Conservation (phyloP, 2,329 filamentous ascomycete species). For the Stachybotrys chlorohalonatus region DNA sequence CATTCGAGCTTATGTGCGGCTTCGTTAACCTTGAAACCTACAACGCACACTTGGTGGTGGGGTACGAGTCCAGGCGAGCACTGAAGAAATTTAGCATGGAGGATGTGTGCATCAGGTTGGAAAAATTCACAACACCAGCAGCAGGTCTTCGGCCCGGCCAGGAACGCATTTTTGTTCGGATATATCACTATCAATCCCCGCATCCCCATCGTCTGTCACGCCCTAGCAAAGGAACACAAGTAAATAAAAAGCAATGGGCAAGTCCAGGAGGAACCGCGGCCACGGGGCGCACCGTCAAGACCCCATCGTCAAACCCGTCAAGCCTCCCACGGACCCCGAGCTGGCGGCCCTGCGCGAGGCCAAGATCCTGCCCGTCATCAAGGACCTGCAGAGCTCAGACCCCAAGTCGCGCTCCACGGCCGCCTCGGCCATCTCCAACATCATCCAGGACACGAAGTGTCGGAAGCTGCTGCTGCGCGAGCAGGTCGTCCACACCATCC, state of each 20-base stretch:
- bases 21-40: too few relatives aligned
- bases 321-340: slow-evolving; percentile 54
- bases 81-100: neutral
- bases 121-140: too few relatives aligned
- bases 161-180: too few relatives aligned
- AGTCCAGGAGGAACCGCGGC: slow-evolving; percentile 46
- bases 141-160: too few relatives aligned
- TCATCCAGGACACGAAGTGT: slow-evolving; percentile 52
- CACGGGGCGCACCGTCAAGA: slow-evolving; percentile 40
- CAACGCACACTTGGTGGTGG: slow-evolving; percentile 2
- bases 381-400: slow-evolving; percentile 49
- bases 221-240: slow-evolving; percentile 1
- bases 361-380: slow-evolving; percentile 54
- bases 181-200: too few relatives aligned
- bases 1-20: too few relatives aligned
- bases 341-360: slow-evolving; percentile 53
- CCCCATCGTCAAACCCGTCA: slow-evolving; percentile 48
- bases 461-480: slow-evolving; percentile 58
- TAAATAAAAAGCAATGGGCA: slow-evolving; percentile 37
- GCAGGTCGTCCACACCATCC: slow-evolving; percentile 53
- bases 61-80: slow-evolving; percentile 4
- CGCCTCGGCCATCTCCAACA: slow-evolving; percentile 49
- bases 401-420: slow-evolving; percentile 50
- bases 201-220: too few relatives aligned
- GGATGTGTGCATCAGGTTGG: neutral